Evolutionary conservation across 2,329 filamentous ascomycete species (phyloP).

Genomic region (Penicillium sp.): DNA sequence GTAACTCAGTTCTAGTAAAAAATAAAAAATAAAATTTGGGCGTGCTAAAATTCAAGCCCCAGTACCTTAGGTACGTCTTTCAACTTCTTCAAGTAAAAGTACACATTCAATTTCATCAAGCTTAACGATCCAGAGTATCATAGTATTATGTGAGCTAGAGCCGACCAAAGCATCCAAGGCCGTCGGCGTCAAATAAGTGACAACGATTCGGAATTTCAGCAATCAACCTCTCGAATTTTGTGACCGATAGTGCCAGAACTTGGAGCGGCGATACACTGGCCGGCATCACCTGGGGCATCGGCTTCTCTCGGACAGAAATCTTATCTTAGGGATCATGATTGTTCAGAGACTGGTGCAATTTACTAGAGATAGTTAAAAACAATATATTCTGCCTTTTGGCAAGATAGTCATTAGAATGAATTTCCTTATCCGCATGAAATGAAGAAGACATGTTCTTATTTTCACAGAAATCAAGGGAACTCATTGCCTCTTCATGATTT

Average conservation of each 20-base stretch:
- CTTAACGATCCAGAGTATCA: neutral
- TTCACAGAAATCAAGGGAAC: neutral
- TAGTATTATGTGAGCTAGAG: neutral
- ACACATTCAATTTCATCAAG: too few relatives aligned
- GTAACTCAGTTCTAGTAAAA: too few relatives aligned
- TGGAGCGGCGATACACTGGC: neutral
- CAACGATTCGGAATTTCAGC: neutral
- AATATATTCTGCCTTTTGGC: neutral
- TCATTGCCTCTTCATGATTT: neutral
- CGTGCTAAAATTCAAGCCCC: too few relatives aligned
- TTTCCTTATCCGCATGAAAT: neutral
- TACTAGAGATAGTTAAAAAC: neutral
- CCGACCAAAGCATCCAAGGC: neutral
- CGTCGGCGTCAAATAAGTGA: neutral
- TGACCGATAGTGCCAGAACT: neutral
- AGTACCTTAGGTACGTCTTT: too few relatives aligned
- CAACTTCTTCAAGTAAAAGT: too few relatives aligned
- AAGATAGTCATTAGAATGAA: neutral
- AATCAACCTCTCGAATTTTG: neutral
- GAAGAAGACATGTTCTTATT: neutral
- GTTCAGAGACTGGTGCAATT: neutral
- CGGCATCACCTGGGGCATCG: neutral
- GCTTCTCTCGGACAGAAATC: neutral
- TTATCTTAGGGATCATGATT: neutral
- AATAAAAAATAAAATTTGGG: too few relatives aligned